These are phyloP conservation scores for Lecanosticta acicola DNA, from an alignment of 2,329 filamentous ascomycete species.

Conservation along the genomic window DNA sequence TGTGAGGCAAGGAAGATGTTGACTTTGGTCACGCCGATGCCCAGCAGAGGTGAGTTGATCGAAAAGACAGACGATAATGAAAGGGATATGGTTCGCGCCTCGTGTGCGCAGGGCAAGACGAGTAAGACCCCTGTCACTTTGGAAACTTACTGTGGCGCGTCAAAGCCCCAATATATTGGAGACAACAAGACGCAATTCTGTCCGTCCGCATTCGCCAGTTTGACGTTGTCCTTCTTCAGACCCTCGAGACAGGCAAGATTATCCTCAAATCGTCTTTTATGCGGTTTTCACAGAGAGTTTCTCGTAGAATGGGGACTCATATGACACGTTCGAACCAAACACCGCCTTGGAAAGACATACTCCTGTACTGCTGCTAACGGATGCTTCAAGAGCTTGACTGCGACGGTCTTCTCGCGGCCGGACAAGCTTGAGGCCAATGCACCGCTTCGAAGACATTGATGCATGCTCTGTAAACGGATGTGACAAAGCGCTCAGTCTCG, in stretches of 20 bases:
- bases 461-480: neutral
- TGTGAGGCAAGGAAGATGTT: neutral
- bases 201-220: too few relatives aligned
- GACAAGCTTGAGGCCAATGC: neutral
- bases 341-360: neutral
- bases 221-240: too few relatives aligned
- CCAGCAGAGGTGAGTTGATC: slow-evolving; percentile 2
- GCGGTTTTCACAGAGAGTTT: too few relatives aligned
- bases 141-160: too few relatives aligned
- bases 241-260: too few relatives aligned
- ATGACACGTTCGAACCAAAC: neutral
- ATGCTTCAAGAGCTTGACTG: neutral
- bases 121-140: too few relatives aligned
- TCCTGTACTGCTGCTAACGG: neutral
- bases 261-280: too few relatives aligned
- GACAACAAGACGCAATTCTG: too few relatives aligned
- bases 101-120: too few relatives aligned
- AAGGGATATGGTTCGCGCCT: too few relatives aligned
- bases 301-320: neutral
- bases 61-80: slow-evolving; percentile 3
- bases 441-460: neutral
- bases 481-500: neutral
- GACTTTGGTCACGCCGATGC: neutral
- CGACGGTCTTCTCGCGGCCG: neutral
- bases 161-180: too few relatives aligned